Evolutionary conservation across 2,329 filamentous ascomycete genomes (phyloP).

Genomic region (Cercospora citrullina): DNA sequence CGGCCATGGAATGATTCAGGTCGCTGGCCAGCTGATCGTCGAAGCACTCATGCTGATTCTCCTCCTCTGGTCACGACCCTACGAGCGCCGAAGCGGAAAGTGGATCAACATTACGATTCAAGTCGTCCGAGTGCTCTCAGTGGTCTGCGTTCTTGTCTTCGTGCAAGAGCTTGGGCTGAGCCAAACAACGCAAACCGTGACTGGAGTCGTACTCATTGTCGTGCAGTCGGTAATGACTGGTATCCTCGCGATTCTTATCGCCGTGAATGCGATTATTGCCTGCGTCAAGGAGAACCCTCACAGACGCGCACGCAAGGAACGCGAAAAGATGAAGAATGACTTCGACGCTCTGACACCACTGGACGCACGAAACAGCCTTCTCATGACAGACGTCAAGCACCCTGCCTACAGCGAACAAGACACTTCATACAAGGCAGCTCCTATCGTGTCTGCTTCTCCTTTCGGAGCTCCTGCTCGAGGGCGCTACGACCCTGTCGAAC

Average conservation of each 20-base stretch:
- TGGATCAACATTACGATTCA: conserved; percentile 94
- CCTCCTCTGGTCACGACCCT: conserved; percentile 82
- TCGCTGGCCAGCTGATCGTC: conserved; percentile 74
- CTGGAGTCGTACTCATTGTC: conserved; percentile 89
- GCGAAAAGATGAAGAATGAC: conserved; percentile 76
- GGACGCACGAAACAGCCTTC: conserved; percentile 81
- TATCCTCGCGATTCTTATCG: conserved; percentile 80
- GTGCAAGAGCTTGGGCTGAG: conserved; percentile 88
- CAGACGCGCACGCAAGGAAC: conserved; percentile 81
- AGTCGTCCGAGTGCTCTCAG: conserved; percentile 82
- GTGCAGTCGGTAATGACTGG: conserved; percentile 83
- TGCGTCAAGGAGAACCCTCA: conserved; percentile 89
- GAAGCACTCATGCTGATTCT: conserved; percentile 77
- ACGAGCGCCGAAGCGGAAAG: conserved; percentile 81
- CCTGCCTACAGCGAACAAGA: conserved; percentile 37
- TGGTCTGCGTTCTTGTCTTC: conserved; percentile 86
- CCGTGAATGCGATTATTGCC: conserved; percentile 80
- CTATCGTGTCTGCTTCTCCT: conserved; percentile 34
- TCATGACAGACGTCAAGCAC: conserved; percentile 63
- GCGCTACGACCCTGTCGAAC: conserved; percentile 37
- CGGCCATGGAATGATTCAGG: conserved; percentile 80
- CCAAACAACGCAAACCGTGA: conserved; percentile 91
- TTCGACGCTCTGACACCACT: conserved; percentile 81
- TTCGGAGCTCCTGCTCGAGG: conserved; percentile 35
- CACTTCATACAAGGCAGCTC: conserved; percentile 35